Evolutionary conservation across 2,329 filamentous ascomycete species (phyloP), one percentile per base, ranked within the genome.

Genomic region (Dendrostoma leiphaemia): DNA sequence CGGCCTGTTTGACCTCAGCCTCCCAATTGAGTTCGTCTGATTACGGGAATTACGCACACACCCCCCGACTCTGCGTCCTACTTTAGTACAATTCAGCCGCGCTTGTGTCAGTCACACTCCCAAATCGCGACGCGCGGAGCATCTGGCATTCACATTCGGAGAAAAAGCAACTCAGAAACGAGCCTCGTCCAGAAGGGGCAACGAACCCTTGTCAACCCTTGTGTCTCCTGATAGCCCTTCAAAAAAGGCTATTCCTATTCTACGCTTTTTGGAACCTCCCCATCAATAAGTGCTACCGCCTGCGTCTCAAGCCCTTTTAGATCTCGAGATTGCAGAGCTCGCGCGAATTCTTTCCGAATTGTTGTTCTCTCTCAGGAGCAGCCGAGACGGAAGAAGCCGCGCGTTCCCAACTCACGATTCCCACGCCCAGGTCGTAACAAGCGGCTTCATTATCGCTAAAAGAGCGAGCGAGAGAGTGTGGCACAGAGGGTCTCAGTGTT

Each of bases 131-230:
- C 43, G 48, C 37, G 53, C 49, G 49, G 35, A 56, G 54, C 43
- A 52, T 56, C 48, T 40, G 54, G 53, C 44, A 45, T 17, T 44
- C 15, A 56, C 44, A 45, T 17, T 44, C 15, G 29, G 21, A n/a
- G 17, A 26, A 29, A 40, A 29, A 41, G 31, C 49, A 53, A 29
- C 43, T 17, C 28, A 50, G 17, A n/a, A n/a, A 24, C 38, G 28
- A 43, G 26, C 26, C 10, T 53, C 26, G 41, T 53, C 54, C 49
- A 56, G 44, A 53, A 48, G 48, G 35, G 54, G 54, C 34, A 56
- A 48, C 37, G 28, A 37, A 21, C 54, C 49, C 53, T 52, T 45
- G 54, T 52, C 53, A 48, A 32, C 28, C 34, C n/a, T 7, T 41
- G n/a, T 17, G n/a, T n/a, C n/a, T n/a, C n/a, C n/a, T n/a, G n/a